Conservation (phyloP, 371 early-diverging fungal species). For the Rhizopus microsporus region DNA sequence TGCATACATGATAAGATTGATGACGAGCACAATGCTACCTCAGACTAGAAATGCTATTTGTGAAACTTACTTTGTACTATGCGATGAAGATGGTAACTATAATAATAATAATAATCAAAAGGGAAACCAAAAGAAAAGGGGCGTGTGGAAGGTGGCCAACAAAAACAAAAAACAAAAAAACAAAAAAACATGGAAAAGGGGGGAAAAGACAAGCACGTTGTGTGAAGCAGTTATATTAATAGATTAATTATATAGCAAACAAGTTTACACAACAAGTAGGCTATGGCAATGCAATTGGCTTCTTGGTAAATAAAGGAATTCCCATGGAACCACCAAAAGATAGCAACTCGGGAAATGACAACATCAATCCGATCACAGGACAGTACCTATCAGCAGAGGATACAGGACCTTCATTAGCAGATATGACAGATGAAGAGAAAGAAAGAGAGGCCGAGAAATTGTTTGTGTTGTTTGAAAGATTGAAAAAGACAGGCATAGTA, state of each 20-base stretch:
- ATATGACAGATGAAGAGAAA: constrained; percentile 96
- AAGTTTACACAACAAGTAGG: constrained; percentile 80
- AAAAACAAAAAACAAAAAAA: not conserved
- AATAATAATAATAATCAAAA: not conserved
- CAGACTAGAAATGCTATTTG: constrained; percentile 66
- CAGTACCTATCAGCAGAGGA: constrained; percentile 54
- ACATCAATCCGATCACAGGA: constrained; percentile 89
- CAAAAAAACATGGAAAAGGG: not conserved
- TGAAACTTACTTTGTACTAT: constrained; percentile 74
- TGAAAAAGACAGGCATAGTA: constrained; percentile 89
- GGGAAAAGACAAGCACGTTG: not conserved
- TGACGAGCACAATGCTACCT: constrained; percentile 72
- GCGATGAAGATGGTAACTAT: constrained; percentile 75
- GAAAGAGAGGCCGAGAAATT: constrained; percentile 91
- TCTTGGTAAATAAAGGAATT: constrained; percentile 70
- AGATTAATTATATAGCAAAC: constrained; percentile 46
- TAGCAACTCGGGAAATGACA: constrained; percentile 7
- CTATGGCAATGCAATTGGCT: constrained; percentile 93
- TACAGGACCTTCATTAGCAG: constrained; percentile 54
- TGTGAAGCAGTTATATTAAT: no score
- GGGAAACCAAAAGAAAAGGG: not conserved
- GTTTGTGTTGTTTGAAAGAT: constrained; percentile 90
- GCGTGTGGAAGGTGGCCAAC: constrained; percentile 7
- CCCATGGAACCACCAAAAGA: constrained; percentile 39
- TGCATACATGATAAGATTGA: constrained; percentile 69